phyloP scores from a whole-genome alignment of 148 eudicot genomes.

The Vaccinium darrowii region DNA sequence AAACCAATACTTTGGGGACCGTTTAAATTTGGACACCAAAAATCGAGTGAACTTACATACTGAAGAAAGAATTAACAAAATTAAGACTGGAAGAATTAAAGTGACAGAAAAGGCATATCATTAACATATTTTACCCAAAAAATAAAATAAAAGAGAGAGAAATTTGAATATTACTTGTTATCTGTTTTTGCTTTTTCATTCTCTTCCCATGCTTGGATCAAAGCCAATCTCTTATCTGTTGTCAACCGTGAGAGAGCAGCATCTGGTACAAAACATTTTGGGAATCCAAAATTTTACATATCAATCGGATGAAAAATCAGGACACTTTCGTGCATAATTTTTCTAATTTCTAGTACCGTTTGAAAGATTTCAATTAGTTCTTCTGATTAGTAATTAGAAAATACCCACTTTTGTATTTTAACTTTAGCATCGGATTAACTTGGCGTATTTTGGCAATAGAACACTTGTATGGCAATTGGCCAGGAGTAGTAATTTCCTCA shows the following conservation, averaged over 20 bases:
- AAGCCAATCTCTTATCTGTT: constrained; percentile 60
- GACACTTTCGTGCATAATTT: neutral
- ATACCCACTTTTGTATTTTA: neutral
- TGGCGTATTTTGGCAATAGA: neutral
- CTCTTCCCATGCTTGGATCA: constrained; percentile 79
- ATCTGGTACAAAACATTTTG: constrained; percentile 28
- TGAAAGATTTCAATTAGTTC: too few relatives aligned
- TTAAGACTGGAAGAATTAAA: neutral
- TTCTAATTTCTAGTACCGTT: neutral
- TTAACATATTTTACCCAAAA: neutral
- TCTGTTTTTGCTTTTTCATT: constrained; percentile 54
- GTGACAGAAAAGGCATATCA: neutral
- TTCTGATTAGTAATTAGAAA: neutral
- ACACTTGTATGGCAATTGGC: neutral
- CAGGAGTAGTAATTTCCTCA: neutral
- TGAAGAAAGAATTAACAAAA: neutral
- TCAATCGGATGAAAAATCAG: neutral
- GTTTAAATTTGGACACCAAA: neutral
- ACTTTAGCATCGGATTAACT: neutral
- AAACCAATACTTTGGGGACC: neutral
- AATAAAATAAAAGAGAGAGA: neutral
- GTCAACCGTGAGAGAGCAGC: constrained; percentile 39
- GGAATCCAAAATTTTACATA: neutral
- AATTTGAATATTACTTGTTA: constrained; percentile 43
- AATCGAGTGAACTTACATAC: neutral